Evolutionary conservation across 768 basidiomycete species (phyloP).

Genomic region (Rhodotorula paludigena): DNA sequence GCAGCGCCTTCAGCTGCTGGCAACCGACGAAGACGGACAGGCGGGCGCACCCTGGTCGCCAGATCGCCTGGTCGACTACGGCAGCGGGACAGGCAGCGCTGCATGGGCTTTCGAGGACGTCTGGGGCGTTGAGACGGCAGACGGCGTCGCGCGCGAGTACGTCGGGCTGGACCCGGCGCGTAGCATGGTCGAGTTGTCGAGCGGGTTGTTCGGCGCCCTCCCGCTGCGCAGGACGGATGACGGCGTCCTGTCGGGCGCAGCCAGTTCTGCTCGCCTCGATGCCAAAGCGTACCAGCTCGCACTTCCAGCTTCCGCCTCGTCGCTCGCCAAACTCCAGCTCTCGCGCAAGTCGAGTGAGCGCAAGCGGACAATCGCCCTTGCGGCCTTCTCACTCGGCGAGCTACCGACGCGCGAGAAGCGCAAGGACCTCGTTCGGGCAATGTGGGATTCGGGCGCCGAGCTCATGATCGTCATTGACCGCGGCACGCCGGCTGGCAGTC

Average conservation of each 20-base stretch:
- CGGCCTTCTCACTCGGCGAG: conserved; percentile 79
- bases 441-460: conserved; percentile 88
- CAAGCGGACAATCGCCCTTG: conserved; percentile 61
- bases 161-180: conserved; percentile 61
- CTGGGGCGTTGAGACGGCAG: conserved; percentile 18
- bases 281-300: conserved; percentile 26
- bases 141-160: conserved; percentile 49
- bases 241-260: not conserved
- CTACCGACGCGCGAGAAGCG: conserved; percentile 60
- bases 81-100: conserved; percentile 72
- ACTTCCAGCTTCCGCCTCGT: conserved; percentile 52
- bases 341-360: conserved; percentile 23
- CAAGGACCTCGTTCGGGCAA: conserved; percentile 66
- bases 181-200: conserved; percentile 40
- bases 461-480: conserved; percentile 85
- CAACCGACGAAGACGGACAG: conserved; percentile 50
- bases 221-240: conserved; percentile 29
- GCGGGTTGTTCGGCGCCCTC: conserved; percentile 35
- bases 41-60: conserved; percentile 49
- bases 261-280: conserved; percentile 18
- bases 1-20: conserved; percentile 55
- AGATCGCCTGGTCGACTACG: conserved; percentile 68
- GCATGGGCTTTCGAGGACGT: conserved; percentile 64
- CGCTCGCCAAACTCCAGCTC: conserved; percentile 54
- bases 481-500: conserved; percentile 68